Percentiles rank a stretch among this genome's conserved stretches.
These are phyloP conservation scores for Symbiotaphrina buchneri DNA, from an alignment of 495 filamentous ascomycete genomes.

Conservation along the genomic window DNA sequence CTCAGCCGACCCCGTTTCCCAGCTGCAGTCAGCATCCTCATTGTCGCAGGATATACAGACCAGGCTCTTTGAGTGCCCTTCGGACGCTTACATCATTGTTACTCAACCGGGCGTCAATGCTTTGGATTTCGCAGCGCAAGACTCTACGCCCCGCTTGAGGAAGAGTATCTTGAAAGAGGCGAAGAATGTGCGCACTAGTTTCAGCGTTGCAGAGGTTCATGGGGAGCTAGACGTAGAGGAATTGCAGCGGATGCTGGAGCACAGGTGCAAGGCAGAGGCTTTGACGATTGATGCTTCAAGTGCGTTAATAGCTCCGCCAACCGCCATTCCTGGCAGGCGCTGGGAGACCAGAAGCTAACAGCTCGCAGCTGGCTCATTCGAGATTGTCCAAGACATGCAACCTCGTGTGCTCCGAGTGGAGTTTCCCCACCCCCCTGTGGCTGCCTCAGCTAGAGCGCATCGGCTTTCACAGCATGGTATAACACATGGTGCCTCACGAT, in stretches of 20 bases:
- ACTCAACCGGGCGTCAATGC: constrained; percentile 57
- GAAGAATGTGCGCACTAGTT: constrained; percentile 21
- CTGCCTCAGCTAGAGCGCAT: too few species aligned
- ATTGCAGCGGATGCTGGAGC: constrained; percentile 25
- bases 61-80: constrained; percentile 40
- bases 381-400: constrained; percentile 18
- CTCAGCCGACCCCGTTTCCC: constrained; percentile 6
- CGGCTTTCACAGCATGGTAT: background rate
- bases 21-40: constrained; percentile 19
- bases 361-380: constrained; percentile 19
- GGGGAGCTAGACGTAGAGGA: constrained; percentile 33
- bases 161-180: constrained; percentile 16
- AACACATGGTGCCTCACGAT: background rate
- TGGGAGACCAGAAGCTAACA: background rate
- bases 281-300: constrained; percentile 38
- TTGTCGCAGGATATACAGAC: constrained; percentile 14
- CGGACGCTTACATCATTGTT: constrained; percentile 60
- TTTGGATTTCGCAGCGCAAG: constrained; percentile 30
- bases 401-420: constrained; percentile 27
- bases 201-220: constrained; percentile 35
- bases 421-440: constrained; percentile 21
- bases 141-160: constrained; percentile 37
- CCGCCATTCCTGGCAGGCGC: background rate
- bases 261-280: constrained; percentile 26
- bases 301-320: constrained; percentile 12